These are phyloP conservation scores for Paragyromitra xinjiangensis DNA, from an alignment of 495 filamentous ascomycete species.

Conservation along the genomic window DNA sequence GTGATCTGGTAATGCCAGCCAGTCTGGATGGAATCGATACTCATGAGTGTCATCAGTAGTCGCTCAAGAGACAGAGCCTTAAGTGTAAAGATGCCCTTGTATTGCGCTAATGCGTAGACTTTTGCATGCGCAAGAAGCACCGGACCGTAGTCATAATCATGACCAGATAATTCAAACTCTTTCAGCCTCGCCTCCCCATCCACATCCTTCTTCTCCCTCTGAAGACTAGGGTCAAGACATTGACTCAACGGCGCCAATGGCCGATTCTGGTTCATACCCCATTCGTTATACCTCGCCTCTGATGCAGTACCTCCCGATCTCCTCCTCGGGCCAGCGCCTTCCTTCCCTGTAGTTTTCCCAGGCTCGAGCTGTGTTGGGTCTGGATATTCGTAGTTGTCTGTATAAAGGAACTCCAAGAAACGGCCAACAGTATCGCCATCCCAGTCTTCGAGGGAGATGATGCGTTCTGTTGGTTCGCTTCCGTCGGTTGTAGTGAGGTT, in stretches of 20 bases:
- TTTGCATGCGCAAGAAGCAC: slow-evolving; percentile 21
- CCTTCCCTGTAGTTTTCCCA: not conserved
- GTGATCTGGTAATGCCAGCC: not conserved
- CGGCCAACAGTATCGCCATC: slow-evolving; percentile 16
- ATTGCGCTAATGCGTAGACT: slow-evolving; percentile 35
- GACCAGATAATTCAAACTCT: not conserved
- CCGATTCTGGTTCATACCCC: not conserved
- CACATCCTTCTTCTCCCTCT: not conserved
- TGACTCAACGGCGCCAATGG: not conserved
- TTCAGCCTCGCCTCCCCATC: not conserved
- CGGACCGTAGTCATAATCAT: not conserved
- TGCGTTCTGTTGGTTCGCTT: slow-evolving; percentile 14
- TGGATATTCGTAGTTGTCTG: slow-evolving; percentile 15
- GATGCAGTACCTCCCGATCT: not conserved
- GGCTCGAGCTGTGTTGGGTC: not conserved
- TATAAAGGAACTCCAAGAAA: slow-evolving; percentile 35
- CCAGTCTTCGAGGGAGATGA: slow-evolving; percentile 22
- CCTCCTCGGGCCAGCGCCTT: too few relatives aligned
- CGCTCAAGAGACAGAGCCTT: slow-evolving; percentile 5
- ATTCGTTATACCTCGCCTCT: not conserved
- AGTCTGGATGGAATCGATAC: not conserved
- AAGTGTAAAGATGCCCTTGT: not conserved
- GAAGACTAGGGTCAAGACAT: not conserved
- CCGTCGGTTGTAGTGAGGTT: not conserved
- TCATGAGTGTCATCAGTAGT: slow-evolving; percentile 9